Percentiles rank a stretch among this genome's conserved stretches.
Conservation (phyloP, 2,329 filamentous ascomycete genomes). For the Paraconiothyrium brasiliense region DNA sequence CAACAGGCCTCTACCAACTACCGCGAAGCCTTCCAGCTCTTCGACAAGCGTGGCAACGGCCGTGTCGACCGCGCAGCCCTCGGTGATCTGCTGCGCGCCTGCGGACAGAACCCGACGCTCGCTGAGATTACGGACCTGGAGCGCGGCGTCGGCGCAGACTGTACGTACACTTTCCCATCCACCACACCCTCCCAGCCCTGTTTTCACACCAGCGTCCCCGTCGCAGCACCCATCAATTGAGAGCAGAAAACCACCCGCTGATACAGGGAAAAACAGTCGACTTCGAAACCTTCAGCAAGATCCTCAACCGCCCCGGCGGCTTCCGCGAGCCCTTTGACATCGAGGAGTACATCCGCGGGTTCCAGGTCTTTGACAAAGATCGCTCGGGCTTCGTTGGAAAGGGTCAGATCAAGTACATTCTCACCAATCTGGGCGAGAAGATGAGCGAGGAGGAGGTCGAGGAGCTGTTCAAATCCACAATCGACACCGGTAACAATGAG, state of each 20-base stretch:
- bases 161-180: slow-evolving; percentile 67
- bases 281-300: slow-evolving; percentile 95
- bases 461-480: slow-evolving; percentile 91
- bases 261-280: slow-evolving; percentile 71
- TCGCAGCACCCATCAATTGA: not conserved
- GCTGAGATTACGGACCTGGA: slow-evolving; percentile 92
- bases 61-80: slow-evolving; percentile 87
- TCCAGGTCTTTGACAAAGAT: slow-evolving; percentile 99
- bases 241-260: not conserved
- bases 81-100: slow-evolving; percentile 93
- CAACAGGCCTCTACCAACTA: slow-evolving; percentile 88
- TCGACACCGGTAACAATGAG: slow-evolving; percentile 94
- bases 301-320: slow-evolving; percentile 95
- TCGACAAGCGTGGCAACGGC: slow-evolving; percentile 98
- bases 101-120: slow-evolving; percentile 96
- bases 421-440: slow-evolving; percentile 98
- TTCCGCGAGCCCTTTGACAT: slow-evolving; percentile 98
- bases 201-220: not conserved
- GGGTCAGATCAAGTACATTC: slow-evolving; percentile 95
- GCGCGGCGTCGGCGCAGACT: slow-evolving; percentile 87
- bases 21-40: slow-evolving; percentile 99
- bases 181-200: not conserved
- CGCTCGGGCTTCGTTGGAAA: slow-evolving; percentile 98
- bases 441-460: slow-evolving; percentile 99
- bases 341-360: slow-evolving; percentile 97